Percentiles rank a stretch among this genome's conserved stretches.
phyloP scores from a whole-genome alignment of 2,329 filamentous ascomycete species.

The Huntiella abstrusa region DNA sequence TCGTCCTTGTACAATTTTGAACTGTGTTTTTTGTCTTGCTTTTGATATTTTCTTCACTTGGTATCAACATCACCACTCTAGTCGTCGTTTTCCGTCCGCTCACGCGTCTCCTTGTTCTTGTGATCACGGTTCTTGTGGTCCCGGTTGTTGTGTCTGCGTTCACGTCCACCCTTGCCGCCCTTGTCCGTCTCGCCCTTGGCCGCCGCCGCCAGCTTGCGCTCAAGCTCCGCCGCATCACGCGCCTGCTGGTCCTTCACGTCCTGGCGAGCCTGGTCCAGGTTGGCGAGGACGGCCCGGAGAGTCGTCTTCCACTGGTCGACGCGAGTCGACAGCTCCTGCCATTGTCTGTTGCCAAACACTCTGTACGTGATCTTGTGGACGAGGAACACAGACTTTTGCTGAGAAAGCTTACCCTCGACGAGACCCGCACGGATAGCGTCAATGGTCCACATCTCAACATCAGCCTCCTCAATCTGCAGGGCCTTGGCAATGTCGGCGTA shows the following conservation, averaged over 20 bases:
- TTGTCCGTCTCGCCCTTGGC: slow-evolving; percentile 17
- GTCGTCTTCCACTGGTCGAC: slow-evolving; percentile 83
- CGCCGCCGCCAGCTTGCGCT: slow-evolving; percentile 40
- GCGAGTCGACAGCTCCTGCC: slow-evolving; percentile 79
- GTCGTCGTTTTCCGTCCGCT: slow-evolving; percentile 38
- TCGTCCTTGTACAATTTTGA: no score
- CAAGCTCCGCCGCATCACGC: slow-evolving; percentile 52
- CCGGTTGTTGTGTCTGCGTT: slow-evolving; percentile 18
- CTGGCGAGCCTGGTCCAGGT: slow-evolving; percentile 64
- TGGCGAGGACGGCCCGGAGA: slow-evolving; percentile 56
- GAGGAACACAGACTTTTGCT: slow-evolving; percentile 81
- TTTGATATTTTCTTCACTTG: slow-evolving; percentile 5
- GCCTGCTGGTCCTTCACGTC: slow-evolving; percentile 61
- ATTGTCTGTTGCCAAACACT: slow-evolving; percentile 95
- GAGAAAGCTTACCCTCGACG: slow-evolving; percentile 89
- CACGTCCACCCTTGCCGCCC: slow-evolving; percentile 15
- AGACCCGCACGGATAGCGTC: slow-evolving; percentile 91
- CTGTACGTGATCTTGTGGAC: slow-evolving; percentile 93
- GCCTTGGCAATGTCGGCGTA: slow-evolving; percentile 72
- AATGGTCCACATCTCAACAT: slow-evolving; percentile 97
- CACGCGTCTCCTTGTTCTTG: slow-evolving; percentile 20
- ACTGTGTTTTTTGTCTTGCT: not conserved
- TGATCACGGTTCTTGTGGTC: slow-evolving; percentile 13
- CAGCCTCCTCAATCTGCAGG: slow-evolving; percentile 61
- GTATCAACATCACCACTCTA: slow-evolving; percentile 17